Conservation (phyloP, 805 yeast genomes). For the Candida parachauliodes region DNA sequence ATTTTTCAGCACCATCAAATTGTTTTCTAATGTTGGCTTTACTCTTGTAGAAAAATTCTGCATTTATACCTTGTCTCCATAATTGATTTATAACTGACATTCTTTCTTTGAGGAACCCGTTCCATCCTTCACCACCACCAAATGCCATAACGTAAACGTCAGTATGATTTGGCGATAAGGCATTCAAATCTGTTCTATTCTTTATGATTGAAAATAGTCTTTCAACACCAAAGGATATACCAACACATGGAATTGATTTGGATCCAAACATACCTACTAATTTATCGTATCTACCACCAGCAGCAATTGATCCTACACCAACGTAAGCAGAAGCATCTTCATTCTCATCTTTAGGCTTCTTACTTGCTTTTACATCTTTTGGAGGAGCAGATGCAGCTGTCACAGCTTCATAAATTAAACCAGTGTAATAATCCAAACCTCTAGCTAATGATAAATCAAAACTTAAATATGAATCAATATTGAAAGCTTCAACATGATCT, state of each 20-base stretch:
- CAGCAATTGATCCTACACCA: slow-evolving; percentile 98
- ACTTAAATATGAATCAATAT: slow-evolving; percentile 61
- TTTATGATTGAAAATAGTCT: slow-evolving; percentile 87
- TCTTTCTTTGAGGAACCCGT: slow-evolving; percentile 87
- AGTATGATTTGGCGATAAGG: slow-evolving; percentile 79
- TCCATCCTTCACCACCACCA: slow-evolving; percentile 97
- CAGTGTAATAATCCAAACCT: slow-evolving; percentile 97
- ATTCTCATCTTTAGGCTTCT: slow-evolving; percentile 44
- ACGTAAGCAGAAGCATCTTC: slow-evolving; percentile 96
- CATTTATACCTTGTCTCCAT: slow-evolving; percentile 86
- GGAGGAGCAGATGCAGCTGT: slow-evolving; percentile 98
- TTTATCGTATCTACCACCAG: slow-evolving; percentile 97
- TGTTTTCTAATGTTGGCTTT: slow-evolving; percentile 95
- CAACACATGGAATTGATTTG: slow-evolving; percentile 94
- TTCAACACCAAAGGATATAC: slow-evolving; percentile 95
- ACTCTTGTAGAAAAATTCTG: slow-evolving; percentile 88
- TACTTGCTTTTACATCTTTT: slow-evolving; percentile 26
- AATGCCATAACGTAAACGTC: slow-evolving; percentile 96
- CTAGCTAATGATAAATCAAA: slow-evolving; percentile 95
- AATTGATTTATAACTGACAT: slow-evolving; percentile 78
- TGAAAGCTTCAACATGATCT: slow-evolving; percentile 79
- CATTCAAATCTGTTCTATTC: slow-evolving; percentile 62
- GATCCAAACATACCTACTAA: slow-evolving; percentile 96
- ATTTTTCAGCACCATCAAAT: slow-evolving; percentile 95
- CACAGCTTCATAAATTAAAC: slow-evolving; percentile 94